Evolutionary conservation across 257 asterid genomes (phyloP).

Genomic region (Solanum rostratum): DNA sequence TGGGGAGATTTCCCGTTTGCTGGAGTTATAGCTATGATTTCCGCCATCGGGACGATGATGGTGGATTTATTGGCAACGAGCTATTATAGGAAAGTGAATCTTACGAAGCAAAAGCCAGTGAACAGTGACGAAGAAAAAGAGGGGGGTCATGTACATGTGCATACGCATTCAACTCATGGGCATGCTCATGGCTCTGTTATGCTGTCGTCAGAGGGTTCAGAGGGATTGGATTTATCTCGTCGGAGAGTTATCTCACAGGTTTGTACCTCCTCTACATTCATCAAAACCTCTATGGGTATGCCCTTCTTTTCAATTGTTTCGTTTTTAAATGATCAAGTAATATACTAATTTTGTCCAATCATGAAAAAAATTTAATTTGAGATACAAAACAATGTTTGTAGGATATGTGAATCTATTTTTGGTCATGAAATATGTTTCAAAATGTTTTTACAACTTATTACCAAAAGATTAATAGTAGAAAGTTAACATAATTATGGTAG

Average conservation of each 20-base stretch:
- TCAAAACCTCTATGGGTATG: too few relatives aligned
- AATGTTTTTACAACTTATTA: background rate
- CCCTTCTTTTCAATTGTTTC: too few relatives aligned
- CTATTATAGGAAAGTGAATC: background rate
- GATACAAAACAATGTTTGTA: background rate
- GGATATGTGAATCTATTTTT: background rate
- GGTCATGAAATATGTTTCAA: background rate
- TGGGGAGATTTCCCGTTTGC: constrained; percentile 8
- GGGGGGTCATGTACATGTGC: background rate
- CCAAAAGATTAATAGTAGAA: background rate
- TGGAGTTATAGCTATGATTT: constrained; percentile 8
- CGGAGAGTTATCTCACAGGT: constrained; percentile 19
- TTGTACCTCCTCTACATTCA: background rate
- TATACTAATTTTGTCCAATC: too few relatives aligned
- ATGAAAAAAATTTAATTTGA: too few relatives aligned
- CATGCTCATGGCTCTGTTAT: constrained; percentile 11
- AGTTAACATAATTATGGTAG: background rate
- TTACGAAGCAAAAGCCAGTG: background rate
- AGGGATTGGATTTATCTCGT: background rate
- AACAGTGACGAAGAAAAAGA: constrained; percentile 4
- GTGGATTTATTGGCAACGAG: background rate
- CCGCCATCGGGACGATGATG: constrained; percentile 7
- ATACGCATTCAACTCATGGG: constrained; percentile 15
- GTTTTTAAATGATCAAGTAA: too few relatives aligned
- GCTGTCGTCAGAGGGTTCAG: background rate